Evolutionary conservation across 2,329 filamentous ascomycete species (phyloP), one percentile per base, ranked within the genome.

Genomic region (Pseudogymnoascus sp.): DNA sequence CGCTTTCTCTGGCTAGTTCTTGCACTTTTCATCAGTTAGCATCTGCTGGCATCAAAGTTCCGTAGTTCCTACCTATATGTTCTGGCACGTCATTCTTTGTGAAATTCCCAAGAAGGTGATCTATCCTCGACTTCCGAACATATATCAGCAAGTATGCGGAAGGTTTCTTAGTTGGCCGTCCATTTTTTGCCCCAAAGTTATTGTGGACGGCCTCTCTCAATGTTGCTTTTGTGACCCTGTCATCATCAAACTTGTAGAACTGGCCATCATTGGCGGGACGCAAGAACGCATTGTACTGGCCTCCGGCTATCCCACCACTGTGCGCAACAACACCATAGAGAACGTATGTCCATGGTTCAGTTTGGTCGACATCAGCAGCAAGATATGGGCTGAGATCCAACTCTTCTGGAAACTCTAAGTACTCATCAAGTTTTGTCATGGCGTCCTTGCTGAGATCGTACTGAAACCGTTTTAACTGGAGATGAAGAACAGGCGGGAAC

Each of bases 141-240:
- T 99, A 99, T 2, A 99, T 94, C 80, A 99, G 77, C 94, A 99
- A 99, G 80, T 99, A 99, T 4, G 94, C 94, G 74, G 92, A 99
- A 75, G 60, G n/a, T 60, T 62, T 58, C 8, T 79, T 78, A 61
- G 79, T 79, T 1, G 80, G 74, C 4, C 78, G 73, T 4, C 67
- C 60, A 72, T 92, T 95, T 71, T 96, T 91, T 61, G 94, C 94
- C 52, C 94, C 94, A 75, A 91, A 99, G 75, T 97, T 99, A 67
- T 99, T 94, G 71, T 97, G 93, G 33, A 97, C 77, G 0, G 95
- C 93, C 73, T 99, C 94, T 64, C 90, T 87, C 72, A 89, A 86
- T 0, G 92, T 97, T 1, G 92, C 92, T 67, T 90, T 90, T 16
- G 92, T 97, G 45, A 99, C 94, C 67, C 92, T 89, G 72, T 99